These are phyloP conservation scores for Fusarium anthophilum DNA, from an alignment of 2,329 filamentous ascomycete genomes.

Conservation along the genomic window DNA sequence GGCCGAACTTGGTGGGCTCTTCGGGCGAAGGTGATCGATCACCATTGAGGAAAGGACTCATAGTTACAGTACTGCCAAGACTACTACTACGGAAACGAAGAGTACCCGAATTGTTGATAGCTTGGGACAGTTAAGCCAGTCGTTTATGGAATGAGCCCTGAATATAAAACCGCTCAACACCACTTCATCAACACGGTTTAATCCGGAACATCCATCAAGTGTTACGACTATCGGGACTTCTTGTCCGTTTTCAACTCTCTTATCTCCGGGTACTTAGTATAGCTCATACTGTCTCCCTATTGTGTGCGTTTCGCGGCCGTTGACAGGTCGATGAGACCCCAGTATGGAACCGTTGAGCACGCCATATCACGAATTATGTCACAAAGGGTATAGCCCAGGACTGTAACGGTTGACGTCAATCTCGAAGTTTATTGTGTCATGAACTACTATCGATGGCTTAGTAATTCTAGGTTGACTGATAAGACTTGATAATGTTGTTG, in stretches of 20 bases:
- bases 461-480: not conserved
- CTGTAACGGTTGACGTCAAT: slow-evolving; percentile 12
- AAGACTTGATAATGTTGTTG: fast-evolving
- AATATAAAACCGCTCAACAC: not conserved
- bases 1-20: slow-evolving; percentile 6
- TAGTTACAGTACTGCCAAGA: fast-evolving
- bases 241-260: not conserved
- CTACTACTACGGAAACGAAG: fast-evolving
- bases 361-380: slow-evolving; percentile 35
- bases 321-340: slow-evolving; percentile 10
- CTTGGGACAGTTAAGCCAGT: fast-evolving
- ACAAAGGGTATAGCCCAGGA: slow-evolving; percentile 21
- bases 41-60: slow-evolving; percentile 29
- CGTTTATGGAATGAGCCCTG: fast-evolving
- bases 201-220: not conserved
- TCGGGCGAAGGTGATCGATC: not conserved
- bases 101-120: fast-evolving
- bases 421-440: slow-evolving; percentile 1
- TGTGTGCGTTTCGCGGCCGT: slow-evolving; percentile 10
- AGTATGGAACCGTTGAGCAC: slow-evolving; percentile 30
- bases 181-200: not conserved
- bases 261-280: not conserved
- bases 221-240: slow-evolving; percentile 1
- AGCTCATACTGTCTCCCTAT: slow-evolving; percentile 7
- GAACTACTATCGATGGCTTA: fast-evolving